A percentile compares a stretch with the other conserved stretches of the same genome.
Evolutionary conservation across 1,139 yeast species (phyloP).

Genomic region (Geotrichum aggregatum): DNA sequence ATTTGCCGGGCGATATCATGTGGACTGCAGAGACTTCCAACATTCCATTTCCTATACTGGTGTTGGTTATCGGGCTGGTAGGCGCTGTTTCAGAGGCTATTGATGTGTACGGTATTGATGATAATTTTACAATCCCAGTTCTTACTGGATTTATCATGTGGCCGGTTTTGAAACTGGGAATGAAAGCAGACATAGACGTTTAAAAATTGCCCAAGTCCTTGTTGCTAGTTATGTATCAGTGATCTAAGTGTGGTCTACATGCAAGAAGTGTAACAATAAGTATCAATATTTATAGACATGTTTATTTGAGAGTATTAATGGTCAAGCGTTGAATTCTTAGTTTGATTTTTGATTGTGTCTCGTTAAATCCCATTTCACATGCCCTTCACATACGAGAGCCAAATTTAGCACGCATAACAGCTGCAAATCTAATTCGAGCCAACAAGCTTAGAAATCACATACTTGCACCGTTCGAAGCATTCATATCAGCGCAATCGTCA

Average conservation of each 20-base stretch:
- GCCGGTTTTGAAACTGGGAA: slow-evolving; percentile 40
- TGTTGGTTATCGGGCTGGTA: slow-evolving; percentile 66
- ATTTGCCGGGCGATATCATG: slow-evolving; percentile 50
- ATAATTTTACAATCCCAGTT: slow-evolving; percentile 90
- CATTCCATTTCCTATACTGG: slow-evolving; percentile 50
- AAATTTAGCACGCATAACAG: no score
- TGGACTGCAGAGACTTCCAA: slow-evolving; percentile 64
- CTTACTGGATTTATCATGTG: slow-evolving; percentile 64
- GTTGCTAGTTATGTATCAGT: neutral
- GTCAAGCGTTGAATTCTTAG: neutral
- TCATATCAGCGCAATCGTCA: neutral
- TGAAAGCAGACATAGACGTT: slow-evolving; percentile 4
- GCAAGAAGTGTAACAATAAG: no score
- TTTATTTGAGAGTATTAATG: neutral
- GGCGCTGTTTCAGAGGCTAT: slow-evolving; percentile 86
- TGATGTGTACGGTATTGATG: slow-evolving; percentile 72
- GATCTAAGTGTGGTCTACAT: neutral
- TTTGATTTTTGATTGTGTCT: no score
- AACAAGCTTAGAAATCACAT: neutral
- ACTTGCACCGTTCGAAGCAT: neutral
- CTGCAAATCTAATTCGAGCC: neutral
- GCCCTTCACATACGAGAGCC: no score
- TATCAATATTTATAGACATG: no score
- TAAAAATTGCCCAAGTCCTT: neutral
- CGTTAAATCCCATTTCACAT: no score